phyloP scores from a whole-genome alignment of 1,284 basidiomycete species.

The Moesziomyces globuligerus region DNA sequence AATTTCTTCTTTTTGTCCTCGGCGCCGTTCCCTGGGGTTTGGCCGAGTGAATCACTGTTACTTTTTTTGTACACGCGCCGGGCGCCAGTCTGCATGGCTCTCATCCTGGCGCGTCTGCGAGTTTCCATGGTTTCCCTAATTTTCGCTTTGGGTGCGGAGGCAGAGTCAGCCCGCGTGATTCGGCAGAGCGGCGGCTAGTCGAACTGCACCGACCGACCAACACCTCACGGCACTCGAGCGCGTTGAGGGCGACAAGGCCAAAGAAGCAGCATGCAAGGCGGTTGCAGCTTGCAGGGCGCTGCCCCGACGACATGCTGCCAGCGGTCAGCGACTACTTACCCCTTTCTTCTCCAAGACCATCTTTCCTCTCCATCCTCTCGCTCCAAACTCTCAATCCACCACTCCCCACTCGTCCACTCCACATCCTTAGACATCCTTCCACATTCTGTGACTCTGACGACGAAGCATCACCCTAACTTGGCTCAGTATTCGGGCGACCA shows the following conservation, averaged over 20 bases:
- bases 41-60: not conserved
- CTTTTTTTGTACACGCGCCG: not conserved
- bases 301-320: slow-evolving; percentile 1
- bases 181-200: too few relatives aligned
- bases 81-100: not conserved
- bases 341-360: not conserved
- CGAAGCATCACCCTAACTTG: not conserved
- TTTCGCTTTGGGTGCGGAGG: not conserved
- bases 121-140: not conserved
- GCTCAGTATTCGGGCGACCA: too few relatives aligned
- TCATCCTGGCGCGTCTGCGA: not conserved
- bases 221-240: too few relatives aligned
- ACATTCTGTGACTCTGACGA: not conserved
- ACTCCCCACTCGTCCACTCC: too few relatives aligned
- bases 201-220: too few relatives aligned
- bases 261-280: slow-evolving; percentile 7
- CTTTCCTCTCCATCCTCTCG: not conserved
- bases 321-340: not conserved
- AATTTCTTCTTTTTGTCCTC: not conserved
- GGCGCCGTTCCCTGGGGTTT: not conserved
- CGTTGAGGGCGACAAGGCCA: not conserved
- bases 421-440: not conserved
- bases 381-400: not conserved
- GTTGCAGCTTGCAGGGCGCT: slow-evolving; percentile 8
- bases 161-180: not conserved